These are phyloP conservation scores for Volutella citrinella DNA, from an alignment of 2,329 filamentous ascomycete species.

Conservation along the genomic window DNA sequence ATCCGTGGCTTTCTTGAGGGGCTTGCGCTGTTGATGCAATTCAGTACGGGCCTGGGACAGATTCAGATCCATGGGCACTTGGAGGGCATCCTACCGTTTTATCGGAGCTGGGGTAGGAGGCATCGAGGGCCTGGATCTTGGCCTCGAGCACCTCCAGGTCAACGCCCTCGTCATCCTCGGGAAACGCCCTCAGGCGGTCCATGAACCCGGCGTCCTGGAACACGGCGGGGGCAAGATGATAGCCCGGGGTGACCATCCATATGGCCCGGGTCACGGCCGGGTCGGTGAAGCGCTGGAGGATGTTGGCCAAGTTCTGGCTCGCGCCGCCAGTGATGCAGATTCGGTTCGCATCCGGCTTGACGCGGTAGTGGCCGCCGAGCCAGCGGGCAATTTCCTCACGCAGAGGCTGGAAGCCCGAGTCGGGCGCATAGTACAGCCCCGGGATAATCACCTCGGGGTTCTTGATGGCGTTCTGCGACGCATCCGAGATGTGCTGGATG, in stretches of 20 bases:
- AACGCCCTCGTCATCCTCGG: constrained; percentile 75
- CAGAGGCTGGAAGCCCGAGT: constrained; percentile 69
- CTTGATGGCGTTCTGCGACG: constrained; percentile 59
- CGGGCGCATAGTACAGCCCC: constrained; percentile 76
- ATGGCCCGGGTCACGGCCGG: constrained; percentile 69
- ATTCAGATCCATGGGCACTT: too few relatives aligned
- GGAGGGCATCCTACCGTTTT: neutral
- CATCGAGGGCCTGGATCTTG: constrained; percentile 30
- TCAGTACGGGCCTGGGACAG: too few relatives aligned
- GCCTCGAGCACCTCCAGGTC: constrained; percentile 54
- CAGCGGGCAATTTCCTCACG: constrained; percentile 67
- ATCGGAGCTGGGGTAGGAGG: constrained; percentile 11
- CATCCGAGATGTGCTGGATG: constrained; percentile 55
- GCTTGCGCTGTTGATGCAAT: too few relatives aligned
- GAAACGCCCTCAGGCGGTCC: constrained; percentile 63
- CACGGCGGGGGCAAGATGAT: constrained; percentile 81
- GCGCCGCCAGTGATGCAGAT: constrained; percentile 85
- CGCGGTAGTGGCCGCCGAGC: constrained; percentile 62
- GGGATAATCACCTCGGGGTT: constrained; percentile 56
- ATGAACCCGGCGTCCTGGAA: constrained; percentile 78
- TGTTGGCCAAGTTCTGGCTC: constrained; percentile 74
- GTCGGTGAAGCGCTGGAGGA: constrained; percentile 79
- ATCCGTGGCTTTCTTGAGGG: constrained; percentile 52
- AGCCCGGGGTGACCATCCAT: constrained; percentile 80
- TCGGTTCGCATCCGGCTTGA: constrained; percentile 46